These are phyloP conservation scores for Mortierella sp. DNA, from an alignment of 371 early-diverging fungal genomes.

Conservation along the genomic window DNA sequence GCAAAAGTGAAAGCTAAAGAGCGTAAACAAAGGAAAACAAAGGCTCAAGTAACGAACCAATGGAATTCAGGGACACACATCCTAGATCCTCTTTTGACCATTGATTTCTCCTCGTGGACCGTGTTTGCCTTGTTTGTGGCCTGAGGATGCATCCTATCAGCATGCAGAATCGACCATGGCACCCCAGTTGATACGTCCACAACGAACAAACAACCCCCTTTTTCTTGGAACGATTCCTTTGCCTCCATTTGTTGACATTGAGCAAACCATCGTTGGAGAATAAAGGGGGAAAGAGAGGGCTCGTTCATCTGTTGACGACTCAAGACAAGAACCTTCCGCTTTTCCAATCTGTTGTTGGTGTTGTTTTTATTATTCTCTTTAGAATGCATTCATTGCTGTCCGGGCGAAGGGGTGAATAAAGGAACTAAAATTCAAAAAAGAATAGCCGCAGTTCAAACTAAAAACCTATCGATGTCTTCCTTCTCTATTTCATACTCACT, in stretches of 20 bases:
- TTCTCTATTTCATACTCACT: not conserved
- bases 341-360: not conserved
- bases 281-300: not conserved
- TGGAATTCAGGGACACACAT: not conserved
- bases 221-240: not conserved
- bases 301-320: not conserved
- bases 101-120: conserved; percentile 12
- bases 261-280: not conserved
- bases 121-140: conserved; percentile 12
- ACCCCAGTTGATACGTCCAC: not conserved
- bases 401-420: not conserved
- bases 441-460: not conserved
- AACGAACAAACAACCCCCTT: not conserved
- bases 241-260: not conserved
- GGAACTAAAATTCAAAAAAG: not conserved
- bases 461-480: not conserved
- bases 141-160: conserved; percentile 9
- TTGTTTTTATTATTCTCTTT: not conserved
- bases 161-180: conserved; percentile 14
- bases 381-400: not conserved
- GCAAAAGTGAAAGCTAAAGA: not conserved
- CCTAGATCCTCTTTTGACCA: conserved; percentile 1
- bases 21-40: not conserved
- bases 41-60: not conserved
- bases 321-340: not conserved